Evolutionary conservation across 1,284 basidiomycete genomes (phyloP).

Genomic region (Inonotus hispidus): DNA sequence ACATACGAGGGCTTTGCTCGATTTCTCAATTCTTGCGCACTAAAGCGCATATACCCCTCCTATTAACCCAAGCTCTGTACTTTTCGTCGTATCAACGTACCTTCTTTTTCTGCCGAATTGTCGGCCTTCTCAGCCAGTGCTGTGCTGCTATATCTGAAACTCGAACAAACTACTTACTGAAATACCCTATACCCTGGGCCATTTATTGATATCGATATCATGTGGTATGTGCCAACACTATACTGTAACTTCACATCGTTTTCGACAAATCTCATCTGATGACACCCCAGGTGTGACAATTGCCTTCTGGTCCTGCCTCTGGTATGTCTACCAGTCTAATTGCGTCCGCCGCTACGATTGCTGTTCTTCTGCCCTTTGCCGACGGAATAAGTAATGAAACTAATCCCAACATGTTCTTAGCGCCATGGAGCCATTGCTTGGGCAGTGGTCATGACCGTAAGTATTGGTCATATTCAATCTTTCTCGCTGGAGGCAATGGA

Average conservation of each 20-base stretch:
- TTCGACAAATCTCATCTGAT: background rate
- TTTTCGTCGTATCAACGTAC: background rate
- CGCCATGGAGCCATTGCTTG: conserved; percentile 72
- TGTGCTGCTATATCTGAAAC: background rate
- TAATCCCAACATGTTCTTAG: conserved; percentile 29
- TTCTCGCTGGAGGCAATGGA: background rate
- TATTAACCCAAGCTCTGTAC: background rate
- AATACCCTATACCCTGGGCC: background rate
- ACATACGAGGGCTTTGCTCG: background rate
- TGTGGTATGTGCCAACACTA: conserved; percentile 11
- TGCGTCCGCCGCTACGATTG: background rate
- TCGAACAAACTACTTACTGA: background rate
- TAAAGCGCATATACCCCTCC: background rate
- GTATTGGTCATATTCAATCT: conserved; percentile 21
- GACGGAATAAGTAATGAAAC: background rate
- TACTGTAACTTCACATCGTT: background rate
- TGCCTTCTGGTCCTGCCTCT: conserved; percentile 64
- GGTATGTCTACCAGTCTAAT: conserved; percentile 34
- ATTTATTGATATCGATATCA: conserved; percentile 11
- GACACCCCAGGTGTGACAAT: conserved; percentile 58
- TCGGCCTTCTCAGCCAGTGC: background rate
- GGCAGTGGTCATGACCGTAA: conserved; percentile 59
- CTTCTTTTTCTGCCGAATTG: background rate
- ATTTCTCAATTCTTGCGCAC: background rate
- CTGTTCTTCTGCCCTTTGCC: background rate